Evolutionary conservation across 164 flowering plant species (phyloP), one percentile per base, ranked within the genome.

Genomic region (Dillenia turbinata): DNA sequence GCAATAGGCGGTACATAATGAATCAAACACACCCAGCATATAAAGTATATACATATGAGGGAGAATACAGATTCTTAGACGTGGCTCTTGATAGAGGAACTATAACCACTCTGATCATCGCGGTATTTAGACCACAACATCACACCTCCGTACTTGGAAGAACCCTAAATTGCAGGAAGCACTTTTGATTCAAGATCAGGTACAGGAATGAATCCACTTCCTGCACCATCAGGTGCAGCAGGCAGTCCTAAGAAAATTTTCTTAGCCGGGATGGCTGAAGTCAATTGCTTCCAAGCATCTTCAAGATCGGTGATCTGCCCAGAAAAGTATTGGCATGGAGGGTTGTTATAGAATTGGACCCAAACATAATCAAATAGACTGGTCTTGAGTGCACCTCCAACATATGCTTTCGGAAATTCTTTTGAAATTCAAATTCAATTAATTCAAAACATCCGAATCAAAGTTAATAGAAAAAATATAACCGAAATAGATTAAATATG

Each of bases 311-410:
- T 50, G 47, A 59, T 12, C 15, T 69, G 53, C 2, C 70, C 64
- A 12, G 52, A 44, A 17, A 16, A 10, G 16, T 60, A 73, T 44
- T 73, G 60, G 26, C 76, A 73, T 22, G 61, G 56, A 40, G 72
- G 69, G 15, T 73, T 73, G 24, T 73, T 68, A 46, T 69, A 69
- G 17, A 68, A 73, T 48, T 73, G 73, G 1, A 73, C 69, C 70
- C 68, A 73, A 12, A 69, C 73, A 43, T 49, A 67, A 62, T 75
- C 73, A 33, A 75, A 75, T 10, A 75, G 53, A 1, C 73, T 72
- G 12, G 72, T 68, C 15, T 52, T 46, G 3, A 75, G 14, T 10
- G 75, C 75, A 1, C 9, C 17, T 1, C 61, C 66, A 1, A 71
- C 49, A n/a, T n/a, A n/a, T n/a, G n/a, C n/a, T n/a, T n/a, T n/a